Evolutionary conservation across 1,139 yeast genomes (phyloP).

Genomic region (Trichomonascaceae sp.): DNA sequence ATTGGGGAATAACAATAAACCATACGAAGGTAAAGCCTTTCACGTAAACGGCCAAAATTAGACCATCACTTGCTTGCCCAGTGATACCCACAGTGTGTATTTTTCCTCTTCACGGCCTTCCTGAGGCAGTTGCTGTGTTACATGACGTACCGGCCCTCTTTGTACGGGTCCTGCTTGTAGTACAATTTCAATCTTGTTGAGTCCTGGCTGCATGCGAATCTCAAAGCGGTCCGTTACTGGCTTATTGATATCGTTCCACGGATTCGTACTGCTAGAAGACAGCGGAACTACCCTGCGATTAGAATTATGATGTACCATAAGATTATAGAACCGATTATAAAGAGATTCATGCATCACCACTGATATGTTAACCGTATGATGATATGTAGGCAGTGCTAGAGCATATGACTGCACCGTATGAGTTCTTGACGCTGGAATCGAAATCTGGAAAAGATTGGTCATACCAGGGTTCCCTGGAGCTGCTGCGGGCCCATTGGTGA

Average conservation of each 20-base stretch:
- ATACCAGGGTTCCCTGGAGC: slow-evolving; percentile 13
- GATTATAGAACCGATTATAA: slow-evolving; percentile 23
- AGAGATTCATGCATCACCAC: slow-evolving; percentile 27
- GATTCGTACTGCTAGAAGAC: slow-evolving; percentile 23
- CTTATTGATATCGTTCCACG: slow-evolving; percentile 24
- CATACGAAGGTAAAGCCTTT: too few species aligned
- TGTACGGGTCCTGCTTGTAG: slow-evolving; percentile 11
- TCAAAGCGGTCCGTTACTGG: slow-evolving; percentile 26
- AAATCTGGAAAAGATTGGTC: slow-evolving; percentile 28
- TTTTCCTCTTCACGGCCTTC: slow-evolving; percentile 12
- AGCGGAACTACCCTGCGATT: slow-evolving; percentile 21
- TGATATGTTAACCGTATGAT: slow-evolving; percentile 27
- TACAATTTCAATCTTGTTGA: slow-evolving; percentile 27
- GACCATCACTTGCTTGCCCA: slow-evolving; percentile 6
- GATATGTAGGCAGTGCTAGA: slow-evolving; percentile 31
- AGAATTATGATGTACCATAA: slow-evolving; percentile 23
- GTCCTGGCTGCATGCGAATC: slow-evolving; percentile 24
- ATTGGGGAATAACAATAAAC: too few species aligned
- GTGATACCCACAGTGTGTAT: slow-evolving; percentile 11
- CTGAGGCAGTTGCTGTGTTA: slow-evolving; percentile 6
- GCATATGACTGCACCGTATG: slow-evolving; percentile 28
- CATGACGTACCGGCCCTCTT: slow-evolving; percentile 11
- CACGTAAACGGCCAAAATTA: too few species aligned
- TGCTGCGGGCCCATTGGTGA: slow-evolving; percentile 11
- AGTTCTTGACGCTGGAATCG: slow-evolving; percentile 28